Percentiles rank a stretch among this genome's conserved stretches.
These are phyloP conservation scores for Eimeria acervulina DNA, from an alignment of 169 alveolate species.

Conservation along the genomic window DNA sequence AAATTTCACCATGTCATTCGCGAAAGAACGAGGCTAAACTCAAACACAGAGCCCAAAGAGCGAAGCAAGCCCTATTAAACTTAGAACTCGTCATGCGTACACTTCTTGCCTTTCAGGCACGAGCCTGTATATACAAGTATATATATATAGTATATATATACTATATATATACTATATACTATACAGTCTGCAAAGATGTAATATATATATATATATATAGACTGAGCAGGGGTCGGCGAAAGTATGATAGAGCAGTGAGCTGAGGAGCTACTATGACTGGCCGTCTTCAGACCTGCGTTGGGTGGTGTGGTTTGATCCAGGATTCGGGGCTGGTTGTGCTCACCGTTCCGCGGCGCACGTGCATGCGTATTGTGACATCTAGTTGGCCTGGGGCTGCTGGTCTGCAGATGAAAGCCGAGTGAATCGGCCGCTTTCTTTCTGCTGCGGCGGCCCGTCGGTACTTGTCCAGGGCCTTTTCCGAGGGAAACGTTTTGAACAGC, in stretches of 20 bases:
- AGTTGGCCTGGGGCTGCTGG: constrained; percentile 52
- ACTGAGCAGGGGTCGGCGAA: not conserved
- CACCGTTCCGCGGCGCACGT: constrained; percentile 71
- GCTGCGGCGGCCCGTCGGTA: constrained; percentile 58
- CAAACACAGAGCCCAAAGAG: not conserved
- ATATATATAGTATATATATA: not conserved
- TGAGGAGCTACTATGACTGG: too few species aligned
- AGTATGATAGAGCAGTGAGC: not conserved
- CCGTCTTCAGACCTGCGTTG: not conserved
- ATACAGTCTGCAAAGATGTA: too few species aligned
- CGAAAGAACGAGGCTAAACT: constrained; percentile 49
- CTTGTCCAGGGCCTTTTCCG: constrained; percentile 58
- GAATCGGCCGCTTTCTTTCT: constrained; percentile 19
- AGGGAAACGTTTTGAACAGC: constrained; percentile 49
- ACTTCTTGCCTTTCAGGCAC: not conserved
- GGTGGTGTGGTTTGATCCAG: not conserved
- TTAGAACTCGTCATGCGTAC: not conserved
- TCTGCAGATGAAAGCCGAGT: constrained; percentile 68
- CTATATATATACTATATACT: not conserved
- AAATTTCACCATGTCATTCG: constrained; percentile 1
- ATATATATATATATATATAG: not conserved
- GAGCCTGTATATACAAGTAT: not conserved
- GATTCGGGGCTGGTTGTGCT: not conserved
- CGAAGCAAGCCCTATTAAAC: not conserved
- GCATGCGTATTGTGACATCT: constrained; percentile 57